Conservation (phyloP, 768 basidiomycete species). For the Naganishia friedmannii region DNA sequence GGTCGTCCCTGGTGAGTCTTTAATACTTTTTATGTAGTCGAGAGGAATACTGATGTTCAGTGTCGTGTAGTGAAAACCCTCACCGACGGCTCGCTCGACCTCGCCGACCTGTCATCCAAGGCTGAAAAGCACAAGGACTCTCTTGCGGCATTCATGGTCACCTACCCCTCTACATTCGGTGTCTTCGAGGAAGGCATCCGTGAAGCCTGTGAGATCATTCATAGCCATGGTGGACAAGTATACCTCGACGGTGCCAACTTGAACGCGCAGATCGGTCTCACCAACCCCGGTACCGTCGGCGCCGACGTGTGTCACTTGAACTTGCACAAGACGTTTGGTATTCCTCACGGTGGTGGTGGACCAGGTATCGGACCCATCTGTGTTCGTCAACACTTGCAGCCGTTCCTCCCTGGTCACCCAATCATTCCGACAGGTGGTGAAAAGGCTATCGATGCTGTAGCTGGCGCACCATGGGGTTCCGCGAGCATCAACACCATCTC, state of each 20-base stretch:
- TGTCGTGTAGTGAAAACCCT: constrained; percentile 68
- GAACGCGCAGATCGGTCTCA: constrained; percentile 88
- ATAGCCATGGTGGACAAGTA: constrained; percentile 92
- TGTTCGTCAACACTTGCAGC: constrained; percentile 84
- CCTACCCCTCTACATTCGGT: constrained; percentile 95
- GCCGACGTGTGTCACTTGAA: constrained; percentile 98
- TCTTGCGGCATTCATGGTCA: constrained; percentile 96
- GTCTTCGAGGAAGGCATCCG: constrained; percentile 89
- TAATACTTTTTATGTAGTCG: background rate
- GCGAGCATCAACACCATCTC: constrained; percentile 93
- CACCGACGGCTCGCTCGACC: constrained; percentile 80
- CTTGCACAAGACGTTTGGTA: constrained; percentile 95
- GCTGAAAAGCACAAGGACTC: constrained; percentile 87
- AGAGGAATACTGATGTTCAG: background rate
- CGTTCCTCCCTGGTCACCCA: constrained; percentile 90
- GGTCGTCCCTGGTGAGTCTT: constrained; percentile 65
- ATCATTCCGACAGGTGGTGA: constrained; percentile 64
- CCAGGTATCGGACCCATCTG: constrained; percentile 97
- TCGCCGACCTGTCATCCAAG: constrained; percentile 78
- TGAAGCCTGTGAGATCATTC: constrained; percentile 87
- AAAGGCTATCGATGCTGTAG: constrained; percentile 79
- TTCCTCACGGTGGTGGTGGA: constrained; percentile 97
- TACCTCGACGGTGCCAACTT: constrained; percentile 96
- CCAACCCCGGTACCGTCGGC: constrained; percentile 82
- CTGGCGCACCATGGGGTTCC: constrained; percentile 89